Percentiles rank a stretch among this genome's conserved stretches.
phyloP scores from a whole-genome alignment of 345 rosid species.

The Acer yangbiense region DNA sequence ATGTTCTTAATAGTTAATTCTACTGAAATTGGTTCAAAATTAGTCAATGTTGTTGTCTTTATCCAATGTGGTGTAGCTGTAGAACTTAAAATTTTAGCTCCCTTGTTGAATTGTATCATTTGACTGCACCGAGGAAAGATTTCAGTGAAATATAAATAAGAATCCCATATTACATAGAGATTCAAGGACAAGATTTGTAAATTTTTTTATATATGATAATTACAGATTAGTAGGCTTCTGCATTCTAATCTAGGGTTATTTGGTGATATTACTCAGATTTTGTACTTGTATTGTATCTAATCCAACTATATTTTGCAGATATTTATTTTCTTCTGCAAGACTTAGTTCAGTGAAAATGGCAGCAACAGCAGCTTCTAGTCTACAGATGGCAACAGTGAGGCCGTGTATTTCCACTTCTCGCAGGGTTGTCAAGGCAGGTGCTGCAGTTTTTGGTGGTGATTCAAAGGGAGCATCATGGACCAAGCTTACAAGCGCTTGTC shows the following conservation, averaged over 20 bases:
- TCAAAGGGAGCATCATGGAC: conserved; percentile 49
- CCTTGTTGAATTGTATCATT: neutral
- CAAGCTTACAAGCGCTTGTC: conserved; percentile 49
- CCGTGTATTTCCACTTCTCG: conserved; percentile 53
- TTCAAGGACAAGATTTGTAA: neutral
- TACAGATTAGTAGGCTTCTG: neutral
- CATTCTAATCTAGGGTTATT: neutral
- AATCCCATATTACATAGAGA: neutral
- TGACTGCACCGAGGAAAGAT: neutral
- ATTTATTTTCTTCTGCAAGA: conserved; percentile 20
- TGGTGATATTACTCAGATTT: neutral
- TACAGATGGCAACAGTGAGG: conserved; percentile 56
- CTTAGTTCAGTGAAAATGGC: conserved; percentile 52
- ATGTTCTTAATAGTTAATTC: neutral
- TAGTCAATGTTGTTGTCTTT: neutral
- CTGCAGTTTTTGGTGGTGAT: conserved; percentile 37
- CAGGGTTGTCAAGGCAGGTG: conserved; percentile 46
- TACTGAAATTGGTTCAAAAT: neutral
- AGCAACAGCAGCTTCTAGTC: conserved; percentile 53
- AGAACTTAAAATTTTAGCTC: neutral
- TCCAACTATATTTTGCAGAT: conserved; percentile 21
- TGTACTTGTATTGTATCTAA: neutral
- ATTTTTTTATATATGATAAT: neutral
- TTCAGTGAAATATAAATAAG: neutral
- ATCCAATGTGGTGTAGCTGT: neutral